These are phyloP conservation scores for Acanthochlamys bracteata DNA, from an alignment of 106 monocot genomes.

Conservation along the genomic window DNA sequence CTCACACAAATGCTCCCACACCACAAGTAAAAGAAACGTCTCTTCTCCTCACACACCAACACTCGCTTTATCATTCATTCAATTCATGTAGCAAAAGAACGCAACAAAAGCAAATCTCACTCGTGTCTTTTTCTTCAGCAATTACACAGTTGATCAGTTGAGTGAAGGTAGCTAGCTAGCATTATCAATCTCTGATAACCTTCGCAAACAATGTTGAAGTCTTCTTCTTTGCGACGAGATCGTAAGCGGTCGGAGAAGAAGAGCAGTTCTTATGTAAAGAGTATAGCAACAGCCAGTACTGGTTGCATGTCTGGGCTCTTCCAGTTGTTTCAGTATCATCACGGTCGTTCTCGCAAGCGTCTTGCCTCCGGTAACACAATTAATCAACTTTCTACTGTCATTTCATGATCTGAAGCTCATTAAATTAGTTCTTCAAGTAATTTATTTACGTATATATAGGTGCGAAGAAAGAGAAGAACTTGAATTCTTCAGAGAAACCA, in stretches of 20 bases:
- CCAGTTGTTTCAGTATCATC: constrained; percentile 32
- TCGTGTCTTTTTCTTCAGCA: not conserved
- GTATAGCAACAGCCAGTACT: constrained; percentile 4
- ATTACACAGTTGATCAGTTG: not conserved
- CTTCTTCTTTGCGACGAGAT: constrained; percentile 18
- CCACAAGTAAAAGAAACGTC: not conserved
- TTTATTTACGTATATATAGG: not conserved
- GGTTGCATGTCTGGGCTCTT: constrained; percentile 64
- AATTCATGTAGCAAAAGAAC: not conserved
- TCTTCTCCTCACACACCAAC: not conserved
- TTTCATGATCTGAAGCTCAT: not conserved
- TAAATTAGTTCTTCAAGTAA: not conserved
- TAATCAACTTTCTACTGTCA: not conserved
- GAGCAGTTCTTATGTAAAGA: not conserved
- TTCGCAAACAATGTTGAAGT: not conserved
- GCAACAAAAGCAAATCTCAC: not conserved
- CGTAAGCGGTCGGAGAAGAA: not conserved
- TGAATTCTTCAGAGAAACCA: not conserved
- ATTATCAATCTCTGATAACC: too few species aligned
- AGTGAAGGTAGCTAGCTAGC: not conserved
- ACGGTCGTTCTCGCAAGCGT: constrained; percentile 28
- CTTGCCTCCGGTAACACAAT: constrained; percentile 19
- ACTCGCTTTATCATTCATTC: not conserved
- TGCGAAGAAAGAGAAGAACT: constrained; percentile 17
- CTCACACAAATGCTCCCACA: not conserved